Evolutionary conservation across 2,329 filamentous ascomycete genomes (phyloP), one percentile per base, ranked within the genome.

Genomic region (Byssoonygena ceratinophila): DNA sequence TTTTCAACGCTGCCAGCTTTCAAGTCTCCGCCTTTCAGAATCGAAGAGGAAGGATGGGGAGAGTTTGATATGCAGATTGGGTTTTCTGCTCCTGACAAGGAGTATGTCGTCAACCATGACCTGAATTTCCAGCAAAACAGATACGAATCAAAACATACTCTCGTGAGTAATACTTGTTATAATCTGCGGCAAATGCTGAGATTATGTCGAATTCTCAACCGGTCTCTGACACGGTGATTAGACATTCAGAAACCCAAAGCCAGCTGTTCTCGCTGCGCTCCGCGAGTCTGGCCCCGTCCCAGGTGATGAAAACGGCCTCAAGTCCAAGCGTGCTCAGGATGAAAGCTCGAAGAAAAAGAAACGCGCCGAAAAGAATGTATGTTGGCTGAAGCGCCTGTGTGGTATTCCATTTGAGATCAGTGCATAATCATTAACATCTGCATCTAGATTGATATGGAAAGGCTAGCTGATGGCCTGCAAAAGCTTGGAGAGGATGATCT

Each of bases 61-160:
- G 92, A 97, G 73, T 98, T 98, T 68, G 92, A 97, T 67, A 91
- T 98, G 82, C 77, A 76, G 45, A 92, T 97, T 63, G 81, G 86
- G 57, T 78, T 94, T 60, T 85, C 83, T 64, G 86, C 85, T 40
- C 82, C 85, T 27, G 88, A 92, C 70, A 96, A 96, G 76, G 91
- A 95, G 64, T 80, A 88, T 64, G 76, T 79, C 12, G 76, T 98
- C 58, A 72, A 76, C 47, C 92, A 98, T 69, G 92, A 98, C 66
- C 78, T 98, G 56, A 96, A 97, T 76, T 98, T 98, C 70, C 78
- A 81, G 60, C 78, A 83, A 59, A 76, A 83, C 56, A 79, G 79
- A 57, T 98, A 98, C 69, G 90, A 96, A 66, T 81, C 81, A 51
- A 83, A 84, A 59, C 90, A 96, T 66, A 75, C 75, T 11, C 79